Evolutionary conservation across 257 asterid genomes (phyloP), one percentile per base, ranked within the genome.

Genomic region (Parsonsia alboflavescens): DNA sequence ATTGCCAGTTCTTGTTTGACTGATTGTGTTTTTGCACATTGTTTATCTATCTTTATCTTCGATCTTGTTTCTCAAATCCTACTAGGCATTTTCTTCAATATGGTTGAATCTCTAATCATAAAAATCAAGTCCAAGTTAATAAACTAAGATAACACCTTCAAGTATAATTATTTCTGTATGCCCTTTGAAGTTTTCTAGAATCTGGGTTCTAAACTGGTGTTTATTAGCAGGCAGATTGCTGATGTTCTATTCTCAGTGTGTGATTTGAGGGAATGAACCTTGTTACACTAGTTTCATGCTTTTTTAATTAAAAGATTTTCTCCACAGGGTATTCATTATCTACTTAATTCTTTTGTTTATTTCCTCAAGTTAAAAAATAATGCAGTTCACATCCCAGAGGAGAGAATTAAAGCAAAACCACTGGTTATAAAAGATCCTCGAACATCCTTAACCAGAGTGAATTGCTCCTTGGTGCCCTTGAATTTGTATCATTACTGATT

Each of bases 191-290:
- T 17, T 30, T 7, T 8, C 49, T 39, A 17, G 28, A 65, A 9
- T 65, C 50, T 36, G 39, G 39, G 2, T 33, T 33, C 1, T 22
- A 22, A 10, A 39, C 48, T 10, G 9, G 30, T 39, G 2, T 39
- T 65, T 39, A 65, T 65, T 10, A 59, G 39, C 45, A 0, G 48
- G 24, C 8, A 49, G 70, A 17, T 21, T 45, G 7, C 24, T 39
- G 70, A 39, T 36, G 70, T n/a, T n/a, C 70, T 64, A 64, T 63
- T 63, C 22, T 63, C 39, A 36, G 15, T 64, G 24, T 10, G 68
- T 33, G 68, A 33, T 62, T 30, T 36, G 45, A 59, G 68, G 19
- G 68, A 62, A 62, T 15, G 45, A 36, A 30, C 45, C 22, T 15
- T n/a, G 6, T 13, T 62, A 13, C 46, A 16, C 19, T 33, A 16